These are phyloP conservation scores for Gastrolobium villosum DNA, from an alignment of 306 rosid species.

Conservation along the genomic window DNA sequence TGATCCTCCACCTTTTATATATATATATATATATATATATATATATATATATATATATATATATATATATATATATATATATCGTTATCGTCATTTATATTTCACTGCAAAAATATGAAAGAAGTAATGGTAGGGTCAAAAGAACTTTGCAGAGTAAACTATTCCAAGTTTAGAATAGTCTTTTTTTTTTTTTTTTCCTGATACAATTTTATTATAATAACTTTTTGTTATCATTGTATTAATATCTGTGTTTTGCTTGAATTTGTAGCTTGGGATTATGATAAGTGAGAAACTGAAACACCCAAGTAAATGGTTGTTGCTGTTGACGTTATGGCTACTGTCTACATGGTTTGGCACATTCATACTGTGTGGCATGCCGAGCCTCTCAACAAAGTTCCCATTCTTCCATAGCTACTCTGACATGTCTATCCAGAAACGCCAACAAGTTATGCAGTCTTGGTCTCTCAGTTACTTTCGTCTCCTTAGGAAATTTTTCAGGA, in stretches of 20 bases:
- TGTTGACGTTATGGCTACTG: constrained; percentile 58
- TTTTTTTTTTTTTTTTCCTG: too few relatives aligned
- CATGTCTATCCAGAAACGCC: constrained; percentile 51
- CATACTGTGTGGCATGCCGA: constrained; percentile 57
- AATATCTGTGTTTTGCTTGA: not conserved
- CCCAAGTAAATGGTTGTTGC: constrained; percentile 61
- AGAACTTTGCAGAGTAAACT: too few relatives aligned
- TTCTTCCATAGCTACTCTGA: constrained; percentile 60
- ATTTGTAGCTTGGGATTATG: constrained; percentile 58
- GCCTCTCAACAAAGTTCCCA: constrained; percentile 59
- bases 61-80: too few relatives aligned
- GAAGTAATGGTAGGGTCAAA: too few relatives aligned
- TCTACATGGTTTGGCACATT: constrained; percentile 82
- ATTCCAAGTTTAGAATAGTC: too few relatives aligned
- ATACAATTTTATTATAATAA: too few relatives aligned
- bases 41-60: too few relatives aligned
- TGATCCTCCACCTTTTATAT: too few relatives aligned
- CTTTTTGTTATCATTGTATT: not conserved
- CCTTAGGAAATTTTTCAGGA: constrained; percentile 59
- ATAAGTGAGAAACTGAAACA: constrained; percentile 64
- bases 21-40: too few relatives aligned
- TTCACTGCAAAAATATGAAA: too few relatives aligned
- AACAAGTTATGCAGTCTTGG: constrained; percentile 56
- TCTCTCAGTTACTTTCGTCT: constrained; percentile 58
- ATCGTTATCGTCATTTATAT: too few relatives aligned